A percentile compares a stretch with the other conserved stretches of the same genome.
phyloP scores from a whole-genome alignment of 371 early-diverging fungal genomes.

The Haplosporangium sp. region DNA sequence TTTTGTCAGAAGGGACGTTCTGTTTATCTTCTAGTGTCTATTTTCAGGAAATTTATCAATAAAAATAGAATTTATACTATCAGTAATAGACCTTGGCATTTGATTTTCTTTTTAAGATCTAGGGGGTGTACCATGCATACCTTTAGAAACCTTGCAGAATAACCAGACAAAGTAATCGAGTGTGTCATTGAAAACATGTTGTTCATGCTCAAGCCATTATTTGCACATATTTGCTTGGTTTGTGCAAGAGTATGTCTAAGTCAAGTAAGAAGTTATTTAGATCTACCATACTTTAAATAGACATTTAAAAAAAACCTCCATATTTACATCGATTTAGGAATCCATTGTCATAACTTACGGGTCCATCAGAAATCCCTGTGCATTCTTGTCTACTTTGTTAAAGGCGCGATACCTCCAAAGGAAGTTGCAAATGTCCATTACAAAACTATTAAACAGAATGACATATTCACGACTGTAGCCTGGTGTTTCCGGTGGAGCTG shows the following conservation, averaged over 20 bases:
- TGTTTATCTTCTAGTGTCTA: slow-evolving; percentile 31
- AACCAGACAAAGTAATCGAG: slow-evolving; percentile 59
- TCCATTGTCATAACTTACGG: slow-evolving; percentile 47
- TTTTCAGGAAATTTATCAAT: not conserved
- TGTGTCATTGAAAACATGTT: slow-evolving; percentile 63
- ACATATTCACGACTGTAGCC: slow-evolving; percentile 62
- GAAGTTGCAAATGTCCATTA: slow-evolving; percentile 69
- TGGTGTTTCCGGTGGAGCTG: slow-evolving; percentile 25
- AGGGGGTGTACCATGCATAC: slow-evolving; percentile 35
- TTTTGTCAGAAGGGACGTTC: slow-evolving; percentile 26
- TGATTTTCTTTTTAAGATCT: too few species aligned
- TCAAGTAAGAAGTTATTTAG: not conserved
- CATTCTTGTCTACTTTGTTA: slow-evolving; percentile 53
- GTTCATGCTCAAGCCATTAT: slow-evolving; percentile 52
- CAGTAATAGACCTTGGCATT: too few species aligned
- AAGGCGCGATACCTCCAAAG: slow-evolving; percentile 65
- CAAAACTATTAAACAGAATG: slow-evolving; percentile 66
- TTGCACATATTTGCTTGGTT: slow-evolving; percentile 47
- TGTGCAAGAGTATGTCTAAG: slow-evolving; percentile 6
- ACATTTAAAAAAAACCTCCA: not conserved
- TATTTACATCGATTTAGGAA: not conserved
- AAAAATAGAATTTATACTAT: too few species aligned
- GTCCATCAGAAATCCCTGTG: slow-evolving; percentile 59
- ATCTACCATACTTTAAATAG: too few species aligned
- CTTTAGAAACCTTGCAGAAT: slow-evolving; percentile 62